Percentiles rank a stretch among this genome's conserved stretches.
phyloP scores from a whole-genome alignment of 176 grass and related monocot species.

The Canna indica region DNA sequence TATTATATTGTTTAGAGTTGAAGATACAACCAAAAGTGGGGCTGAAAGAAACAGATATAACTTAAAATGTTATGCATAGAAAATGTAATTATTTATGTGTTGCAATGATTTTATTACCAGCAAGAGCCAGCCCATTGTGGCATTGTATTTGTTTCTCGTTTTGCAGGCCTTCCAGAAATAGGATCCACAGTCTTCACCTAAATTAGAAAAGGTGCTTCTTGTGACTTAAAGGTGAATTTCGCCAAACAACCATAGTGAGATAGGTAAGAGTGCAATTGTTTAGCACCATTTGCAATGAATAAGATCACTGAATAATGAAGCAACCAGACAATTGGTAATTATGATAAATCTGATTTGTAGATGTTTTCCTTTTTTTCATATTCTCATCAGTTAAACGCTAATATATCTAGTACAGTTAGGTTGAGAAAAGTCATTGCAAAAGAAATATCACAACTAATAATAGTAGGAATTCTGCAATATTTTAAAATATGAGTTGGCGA shows the following conservation, averaged over 20 bases:
- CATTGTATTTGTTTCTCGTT: slow-evolving; percentile 96
- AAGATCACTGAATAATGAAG: background rate
- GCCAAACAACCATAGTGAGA: slow-evolving; percentile 5
- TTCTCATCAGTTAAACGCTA: background rate
- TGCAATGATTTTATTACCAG: slow-evolving; percentile 51
- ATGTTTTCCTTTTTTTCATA: background rate
- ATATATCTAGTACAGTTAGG: background rate
- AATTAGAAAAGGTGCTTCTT: slow-evolving; percentile 16
- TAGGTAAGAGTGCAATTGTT: background rate
- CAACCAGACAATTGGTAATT: background rate
- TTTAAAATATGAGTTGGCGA: background rate
- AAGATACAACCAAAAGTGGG: too few species aligned
- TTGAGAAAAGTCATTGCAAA: background rate
- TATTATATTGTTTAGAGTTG: too few species aligned
- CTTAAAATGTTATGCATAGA: background rate
- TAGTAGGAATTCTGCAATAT: background rate
- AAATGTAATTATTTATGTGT: background rate
- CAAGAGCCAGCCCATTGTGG: slow-evolving; percentile 97
- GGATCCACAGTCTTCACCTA: slow-evolving; percentile 65
- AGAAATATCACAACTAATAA: background rate
- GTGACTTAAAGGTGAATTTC: slow-evolving; percentile 5
- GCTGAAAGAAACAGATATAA: too few species aligned
- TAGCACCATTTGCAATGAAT: background rate
- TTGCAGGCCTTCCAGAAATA: slow-evolving; percentile 53
- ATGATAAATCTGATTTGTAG: background rate